These are phyloP conservation scores for Physcomitrium patens DNA, from an alignment of 225 moss, liverwort and hornwort species.

Conservation along the genomic window DNA sequence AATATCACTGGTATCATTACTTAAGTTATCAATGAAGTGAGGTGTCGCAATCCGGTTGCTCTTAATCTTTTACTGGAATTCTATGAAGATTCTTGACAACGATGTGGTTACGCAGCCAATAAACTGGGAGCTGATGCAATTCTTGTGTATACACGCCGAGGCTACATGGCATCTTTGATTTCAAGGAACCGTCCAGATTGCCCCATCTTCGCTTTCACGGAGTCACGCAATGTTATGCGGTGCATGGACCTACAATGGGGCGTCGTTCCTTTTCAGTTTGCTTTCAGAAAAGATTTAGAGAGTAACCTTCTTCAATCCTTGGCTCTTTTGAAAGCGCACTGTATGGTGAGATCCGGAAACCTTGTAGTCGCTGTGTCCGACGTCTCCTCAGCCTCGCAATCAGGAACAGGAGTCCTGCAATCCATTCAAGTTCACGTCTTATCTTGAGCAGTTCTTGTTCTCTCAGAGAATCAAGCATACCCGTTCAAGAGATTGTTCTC, in stretches of 20 bases:
- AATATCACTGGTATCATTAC: too few relatives aligned
- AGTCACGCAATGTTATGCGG: slow-evolving; percentile 67
- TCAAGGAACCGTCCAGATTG: slow-evolving; percentile 94
- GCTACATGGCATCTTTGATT: slow-evolving; percentile 93
- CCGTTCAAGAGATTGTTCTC: too few relatives aligned
- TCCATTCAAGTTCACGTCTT: slow-evolving; percentile 84
- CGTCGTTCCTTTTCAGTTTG: slow-evolving; percentile 84
- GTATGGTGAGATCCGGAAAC: slow-evolving; percentile 88
- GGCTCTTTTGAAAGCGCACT: slow-evolving; percentile 71
- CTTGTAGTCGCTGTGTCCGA: slow-evolving; percentile 94
- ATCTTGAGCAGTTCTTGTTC: slow-evolving; percentile 39
- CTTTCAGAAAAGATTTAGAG: slow-evolving; percentile 87
- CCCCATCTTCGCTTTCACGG: slow-evolving; percentile 97
- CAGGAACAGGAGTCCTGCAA: slow-evolving; percentile 61
- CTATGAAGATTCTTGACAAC: slow-evolving; percentile 12
- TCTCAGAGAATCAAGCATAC: too few relatives aligned
- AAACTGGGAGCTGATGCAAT: slow-evolving; percentile 90
- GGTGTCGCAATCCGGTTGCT: too few relatives aligned
- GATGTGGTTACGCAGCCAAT: slow-evolving; percentile 63
- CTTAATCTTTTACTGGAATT: background rate
- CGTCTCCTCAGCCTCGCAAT: slow-evolving; percentile 59
- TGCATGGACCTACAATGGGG: slow-evolving; percentile 96
- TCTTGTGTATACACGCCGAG: slow-evolving; percentile 91
- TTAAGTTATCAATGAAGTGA: too few relatives aligned
- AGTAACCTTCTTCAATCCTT: slow-evolving; percentile 78